Conservation (phyloP, 2,329 filamentous ascomycete species). For the Teratosphaeria pseudoeucalypti region DNA sequence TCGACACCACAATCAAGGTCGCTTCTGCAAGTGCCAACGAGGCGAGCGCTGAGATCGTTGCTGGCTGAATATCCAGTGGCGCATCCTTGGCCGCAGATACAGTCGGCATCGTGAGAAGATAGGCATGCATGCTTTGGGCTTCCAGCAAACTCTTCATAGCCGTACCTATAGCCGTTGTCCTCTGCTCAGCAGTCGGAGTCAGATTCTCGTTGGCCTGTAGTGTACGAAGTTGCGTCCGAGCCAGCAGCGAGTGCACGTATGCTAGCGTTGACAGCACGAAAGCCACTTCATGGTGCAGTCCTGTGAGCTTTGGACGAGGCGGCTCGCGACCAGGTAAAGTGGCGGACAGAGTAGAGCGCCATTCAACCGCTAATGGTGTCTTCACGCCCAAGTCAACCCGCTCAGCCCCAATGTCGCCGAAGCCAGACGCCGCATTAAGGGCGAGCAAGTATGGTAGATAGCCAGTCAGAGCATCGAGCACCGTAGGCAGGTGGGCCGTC, state of each 20-base stretch:
- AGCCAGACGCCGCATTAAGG: conserved; percentile 58
- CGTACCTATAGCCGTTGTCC: conserved; percentile 57
- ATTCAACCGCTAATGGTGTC: conserved; percentile 60
- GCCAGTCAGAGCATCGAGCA: conserved; percentile 58
- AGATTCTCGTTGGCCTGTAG: conserved; percentile 58
- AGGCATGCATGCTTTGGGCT: conserved; percentile 67
- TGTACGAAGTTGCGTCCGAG: conserved; percentile 60
- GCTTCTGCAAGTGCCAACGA: conserved; percentile 74
- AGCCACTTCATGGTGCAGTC: conserved; percentile 71
- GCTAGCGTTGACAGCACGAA: conserved; percentile 71
- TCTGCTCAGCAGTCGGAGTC: conserved; percentile 49
- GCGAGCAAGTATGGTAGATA: conserved; percentile 81
- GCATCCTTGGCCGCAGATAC: conserved; percentile 38
- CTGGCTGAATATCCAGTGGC: conserved; percentile 32
- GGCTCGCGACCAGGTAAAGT: conserved; percentile 54
- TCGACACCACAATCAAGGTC: conserved; percentile 78
- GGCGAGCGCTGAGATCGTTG: conserved; percentile 35
- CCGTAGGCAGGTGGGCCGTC: conserved; percentile 55
- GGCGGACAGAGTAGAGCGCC: conserved; percentile 69
- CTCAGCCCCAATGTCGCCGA: conserved; percentile 41
- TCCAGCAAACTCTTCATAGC: conserved; percentile 71
- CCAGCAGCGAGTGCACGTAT: conserved; percentile 61
- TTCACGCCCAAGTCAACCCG: conserved; percentile 58
- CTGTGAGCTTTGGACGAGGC: conserved; percentile 57
- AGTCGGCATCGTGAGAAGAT: conserved; percentile 43